Conservation (phyloP, 208 protist genomes). For the Acanthamoeba triangularis region DNA sequence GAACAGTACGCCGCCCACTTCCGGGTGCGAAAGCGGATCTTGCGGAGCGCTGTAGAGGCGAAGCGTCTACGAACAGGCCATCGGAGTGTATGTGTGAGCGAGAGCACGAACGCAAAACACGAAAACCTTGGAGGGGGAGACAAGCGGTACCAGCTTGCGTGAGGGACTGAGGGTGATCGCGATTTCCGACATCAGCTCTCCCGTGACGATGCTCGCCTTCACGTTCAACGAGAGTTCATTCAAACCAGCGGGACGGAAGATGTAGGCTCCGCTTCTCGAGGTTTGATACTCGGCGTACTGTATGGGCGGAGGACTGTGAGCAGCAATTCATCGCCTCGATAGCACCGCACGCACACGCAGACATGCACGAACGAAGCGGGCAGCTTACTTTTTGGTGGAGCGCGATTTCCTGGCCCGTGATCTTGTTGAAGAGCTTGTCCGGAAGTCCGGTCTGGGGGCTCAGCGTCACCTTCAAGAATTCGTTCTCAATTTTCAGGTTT, state of each 20-base stretch:
- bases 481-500: constrained; percentile 12
- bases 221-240: background rate
- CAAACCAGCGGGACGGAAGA: constrained; percentile 69
- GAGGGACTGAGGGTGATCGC: background rate
- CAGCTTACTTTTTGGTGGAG: background rate
- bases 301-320: background rate
- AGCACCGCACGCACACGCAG: background rate
- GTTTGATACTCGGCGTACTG: constrained; percentile 75
- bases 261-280: constrained; percentile 74
- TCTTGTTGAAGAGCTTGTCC: background rate
- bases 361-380: background rate
- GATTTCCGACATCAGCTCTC: constrained; percentile 10
- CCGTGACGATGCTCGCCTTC: background rate
- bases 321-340: too few relatives aligned
- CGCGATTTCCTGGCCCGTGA: background rate
- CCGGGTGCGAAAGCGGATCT: constrained; percentile 1
- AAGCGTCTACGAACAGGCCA: background rate
- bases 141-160: background rate
- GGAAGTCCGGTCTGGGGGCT: constrained; percentile 29
- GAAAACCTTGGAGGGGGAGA: too few relatives aligned
- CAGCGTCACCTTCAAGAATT: background rate
- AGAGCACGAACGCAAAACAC: background rate
- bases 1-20: constrained; percentile 7
- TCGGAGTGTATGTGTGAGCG: background rate
- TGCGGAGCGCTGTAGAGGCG: constrained; percentile 13